These are phyloP conservation scores for Phytophthora fragariaefolia DNA, from an alignment of 352 stramenopile species.

Conservation along the genomic window DNA sequence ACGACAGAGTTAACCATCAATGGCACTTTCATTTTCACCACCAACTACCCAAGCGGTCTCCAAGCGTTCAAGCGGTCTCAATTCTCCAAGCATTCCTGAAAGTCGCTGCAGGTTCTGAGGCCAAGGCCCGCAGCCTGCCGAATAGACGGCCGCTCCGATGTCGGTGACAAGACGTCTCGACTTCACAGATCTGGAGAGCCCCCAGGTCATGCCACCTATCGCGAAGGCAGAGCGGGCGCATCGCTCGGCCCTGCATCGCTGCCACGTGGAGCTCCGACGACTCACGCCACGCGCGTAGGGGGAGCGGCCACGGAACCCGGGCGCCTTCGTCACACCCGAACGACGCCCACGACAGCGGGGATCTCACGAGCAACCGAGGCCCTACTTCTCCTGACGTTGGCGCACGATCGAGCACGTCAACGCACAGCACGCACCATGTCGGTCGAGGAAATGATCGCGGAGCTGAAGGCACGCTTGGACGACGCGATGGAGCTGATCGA, in stretches of 20 bases:
- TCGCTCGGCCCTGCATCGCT: not conserved
- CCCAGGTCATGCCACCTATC: constrained; percentile 7
- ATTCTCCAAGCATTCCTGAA: too few relatives aligned
- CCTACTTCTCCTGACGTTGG: not conserved
- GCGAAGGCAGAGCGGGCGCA: constrained; percentile 3
- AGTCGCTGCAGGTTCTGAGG: constrained; percentile 1
- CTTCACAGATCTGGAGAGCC: constrained; percentile 12
- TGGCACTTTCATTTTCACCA: too few relatives aligned
- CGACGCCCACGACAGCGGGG: not conserved
- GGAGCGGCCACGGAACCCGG: too few relatives aligned
- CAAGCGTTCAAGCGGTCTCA: too few relatives aligned
- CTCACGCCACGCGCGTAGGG: too few relatives aligned
- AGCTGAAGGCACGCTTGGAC: constrained; percentile 10
- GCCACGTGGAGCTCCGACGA: not conserved
- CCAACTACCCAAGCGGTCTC: too few relatives aligned
- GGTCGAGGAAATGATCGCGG: constrained; percentile 9
- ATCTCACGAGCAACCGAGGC: not conserved
- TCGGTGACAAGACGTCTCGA: constrained; percentile 13
- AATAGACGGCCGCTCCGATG: constrained; percentile 14
- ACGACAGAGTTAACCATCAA: too few relatives aligned
- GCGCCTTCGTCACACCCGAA: not conserved
- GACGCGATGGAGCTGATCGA: constrained; percentile 5
- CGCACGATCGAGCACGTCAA: constrained; percentile 7
- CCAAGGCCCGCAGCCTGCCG: constrained; percentile 6
- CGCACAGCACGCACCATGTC: constrained; percentile 7